Evolutionary conservation across 2,329 filamentous ascomycete species (phyloP).

Genomic region (Fusarium guadeloupense): DNA sequence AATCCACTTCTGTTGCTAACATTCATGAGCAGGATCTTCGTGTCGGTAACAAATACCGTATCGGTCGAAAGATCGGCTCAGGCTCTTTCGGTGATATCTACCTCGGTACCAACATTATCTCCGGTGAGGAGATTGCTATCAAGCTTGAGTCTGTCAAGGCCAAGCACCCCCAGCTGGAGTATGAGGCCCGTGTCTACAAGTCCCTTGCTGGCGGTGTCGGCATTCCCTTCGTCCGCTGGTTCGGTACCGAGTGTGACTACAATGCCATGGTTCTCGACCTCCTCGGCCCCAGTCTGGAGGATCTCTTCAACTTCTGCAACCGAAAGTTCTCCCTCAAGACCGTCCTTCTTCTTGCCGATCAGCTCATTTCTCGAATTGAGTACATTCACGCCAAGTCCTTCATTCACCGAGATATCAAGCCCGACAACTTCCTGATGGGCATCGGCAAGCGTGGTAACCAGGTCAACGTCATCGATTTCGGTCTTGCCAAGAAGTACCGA

Average conservation of each 20-base stretch:
- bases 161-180: slow-evolving; percentile 98
- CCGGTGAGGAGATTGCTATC: slow-evolving; percentile 98
- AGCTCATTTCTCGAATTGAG: slow-evolving; percentile 98
- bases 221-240: slow-evolving; percentile 99
- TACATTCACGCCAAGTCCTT: slow-evolving; percentile 99
- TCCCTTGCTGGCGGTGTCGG: slow-evolving; percentile 94
- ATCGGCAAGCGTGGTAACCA: slow-evolving; percentile 99
- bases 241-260: slow-evolving; percentile 99
- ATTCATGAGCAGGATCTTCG: slow-evolving; percentile 79
- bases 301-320: slow-evolving; percentile 99
- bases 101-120: slow-evolving; percentile 99
- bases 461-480: slow-evolving; percentile 99
- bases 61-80: slow-evolving; percentile 98
- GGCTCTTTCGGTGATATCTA: slow-evolving; percentile 99
- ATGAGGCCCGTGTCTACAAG: slow-evolving; percentile 94
- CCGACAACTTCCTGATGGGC: slow-evolving; percentile 99
- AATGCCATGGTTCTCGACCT: slow-evolving; percentile 99
- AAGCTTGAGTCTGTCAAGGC: slow-evolving; percentile 99
- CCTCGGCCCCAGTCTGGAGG: slow-evolving; percentile 93
- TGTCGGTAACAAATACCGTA: slow-evolving; percentile 99
- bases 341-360: slow-evolving; percentile 92
- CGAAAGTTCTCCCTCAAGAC: slow-evolving; percentile 99
- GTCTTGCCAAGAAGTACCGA: slow-evolving; percentile 98
- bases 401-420: slow-evolving; percentile 99
- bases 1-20: slow-evolving; percentile 28